These are phyloP conservation scores for Coelastrella sp. DNA, from an alignment of 139 green algal genomes.

Conservation along the genomic window DNA sequence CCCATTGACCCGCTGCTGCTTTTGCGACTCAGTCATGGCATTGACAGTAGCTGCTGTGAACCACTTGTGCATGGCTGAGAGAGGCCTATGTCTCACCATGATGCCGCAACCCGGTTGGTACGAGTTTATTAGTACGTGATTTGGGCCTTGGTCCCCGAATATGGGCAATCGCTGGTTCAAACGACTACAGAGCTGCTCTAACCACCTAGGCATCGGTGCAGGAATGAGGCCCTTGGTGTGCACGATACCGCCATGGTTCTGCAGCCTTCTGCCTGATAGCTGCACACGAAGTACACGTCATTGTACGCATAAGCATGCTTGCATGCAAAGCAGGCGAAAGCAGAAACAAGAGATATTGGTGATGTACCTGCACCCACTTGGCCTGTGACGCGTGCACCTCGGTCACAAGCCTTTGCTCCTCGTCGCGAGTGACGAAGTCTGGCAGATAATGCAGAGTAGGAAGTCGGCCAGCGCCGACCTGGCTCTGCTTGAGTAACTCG, in stretches of 20 bases:
- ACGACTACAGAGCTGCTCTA: conserved; percentile 53
- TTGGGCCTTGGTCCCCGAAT: conserved; percentile 58
- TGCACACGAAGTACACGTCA: conserved; percentile 12
- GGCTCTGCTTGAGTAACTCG: background rate
- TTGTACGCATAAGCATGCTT: background rate
- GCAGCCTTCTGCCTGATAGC: conserved; percentile 72
- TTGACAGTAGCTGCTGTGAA: background rate
- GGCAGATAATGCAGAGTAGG: conserved; percentile 56
- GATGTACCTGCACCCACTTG: conserved; percentile 70
- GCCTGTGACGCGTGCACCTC: conserved; percentile 46
- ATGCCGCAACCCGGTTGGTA: conserved; percentile 80
- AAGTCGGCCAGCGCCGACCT: background rate
- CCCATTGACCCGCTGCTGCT: no score
- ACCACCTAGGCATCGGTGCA: conserved; percentile 68
- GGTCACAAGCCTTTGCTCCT: conserved; percentile 54
- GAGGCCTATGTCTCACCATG: conserved; percentile 53
- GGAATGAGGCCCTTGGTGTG: conserved; percentile 73
- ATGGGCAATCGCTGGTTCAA: conserved; percentile 48
- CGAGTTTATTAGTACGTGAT: conserved; percentile 81
- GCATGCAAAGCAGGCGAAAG: background rate
- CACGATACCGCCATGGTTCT: conserved; percentile 75
- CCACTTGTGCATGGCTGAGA: background rate
- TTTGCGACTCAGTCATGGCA: no score
- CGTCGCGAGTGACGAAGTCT: conserved; percentile 55
- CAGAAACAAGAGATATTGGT: background rate